These are phyloP conservation scores for Secale cereale DNA, from an alignment of 176 grass and related monocot species.

Conservation along the genomic window DNA sequence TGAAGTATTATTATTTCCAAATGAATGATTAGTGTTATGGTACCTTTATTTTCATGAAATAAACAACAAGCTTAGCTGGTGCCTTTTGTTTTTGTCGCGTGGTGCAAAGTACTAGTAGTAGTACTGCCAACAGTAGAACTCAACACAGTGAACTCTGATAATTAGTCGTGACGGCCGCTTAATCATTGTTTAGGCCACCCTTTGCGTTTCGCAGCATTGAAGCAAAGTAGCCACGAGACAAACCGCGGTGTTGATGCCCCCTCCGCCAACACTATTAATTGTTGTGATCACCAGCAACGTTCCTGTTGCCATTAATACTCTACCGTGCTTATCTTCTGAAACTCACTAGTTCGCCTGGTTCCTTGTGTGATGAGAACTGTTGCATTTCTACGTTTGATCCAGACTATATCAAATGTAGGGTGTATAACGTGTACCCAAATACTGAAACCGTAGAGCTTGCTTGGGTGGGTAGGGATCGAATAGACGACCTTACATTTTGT, in stretches of 20 bases:
- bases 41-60: too few species aligned
- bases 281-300: background rate
- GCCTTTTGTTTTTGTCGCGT: background rate
- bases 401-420: background rate
- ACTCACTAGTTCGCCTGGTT: background rate
- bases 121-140: background rate
- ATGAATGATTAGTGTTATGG: too few species aligned
- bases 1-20: background rate
- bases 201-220: constrained; percentile 39
- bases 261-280: constrained; percentile 16
- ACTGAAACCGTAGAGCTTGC: background rate
- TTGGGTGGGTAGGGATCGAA: background rate
- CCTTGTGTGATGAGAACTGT: background rate
- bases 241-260: constrained; percentile 18
- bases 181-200: constrained; percentile 15
- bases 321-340: constrained; percentile 9
- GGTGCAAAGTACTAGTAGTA: background rate
- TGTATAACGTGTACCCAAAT: background rate
- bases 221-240: constrained; percentile 40
- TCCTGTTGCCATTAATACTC: constrained; percentile 24
- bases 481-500: background rate
- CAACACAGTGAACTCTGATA: background rate
- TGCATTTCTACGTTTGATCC: background rate
- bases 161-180: constrained; percentile 11
- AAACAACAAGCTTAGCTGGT: too few species aligned